Evolutionary conservation across 129 eudicot genomes (phyloP).

Genomic region (Flaveria trinervia): DNA sequence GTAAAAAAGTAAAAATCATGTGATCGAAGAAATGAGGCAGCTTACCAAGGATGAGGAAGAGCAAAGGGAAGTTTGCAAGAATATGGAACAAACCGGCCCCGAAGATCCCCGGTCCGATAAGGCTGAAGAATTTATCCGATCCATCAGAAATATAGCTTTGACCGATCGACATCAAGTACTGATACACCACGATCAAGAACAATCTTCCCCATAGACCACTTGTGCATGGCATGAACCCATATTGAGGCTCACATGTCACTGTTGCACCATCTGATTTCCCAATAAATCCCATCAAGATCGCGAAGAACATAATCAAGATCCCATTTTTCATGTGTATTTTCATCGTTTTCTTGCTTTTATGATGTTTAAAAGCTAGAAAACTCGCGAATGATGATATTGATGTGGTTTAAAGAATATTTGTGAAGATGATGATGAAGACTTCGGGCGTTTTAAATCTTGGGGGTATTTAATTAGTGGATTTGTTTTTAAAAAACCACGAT

Average conservation of each 20-base stretch:
- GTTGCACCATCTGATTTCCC: conserved; percentile 26
- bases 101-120: conserved; percentile 60
- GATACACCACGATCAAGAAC: conserved; percentile 59
- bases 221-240: conserved; percentile 85
- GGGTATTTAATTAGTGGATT: neutral
- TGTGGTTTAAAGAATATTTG: no score
- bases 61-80: conserved; percentile 57
- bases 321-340: neutral
- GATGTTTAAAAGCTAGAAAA: neutral
- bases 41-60: conserved; percentile 54
- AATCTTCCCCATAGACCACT: conserved; percentile 50
- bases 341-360: neutral
- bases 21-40: neutral
- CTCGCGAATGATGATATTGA: neutral
- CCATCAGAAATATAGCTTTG: conserved; percentile 54
- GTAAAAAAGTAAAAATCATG: neutral
- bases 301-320: neutral
- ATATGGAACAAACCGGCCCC: conserved; percentile 68
- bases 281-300: neutral
- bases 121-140: conserved; percentile 50
- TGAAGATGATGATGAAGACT: neutral
- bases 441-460: neutral
- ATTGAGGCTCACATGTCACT: conserved; percentile 58
- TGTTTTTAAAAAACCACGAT: neutral
- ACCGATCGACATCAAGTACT: conserved; percentile 55